Evolutionary conservation across 805 yeast genomes (phyloP).

Genomic region (Saccharomycopsis sp.): DNA sequence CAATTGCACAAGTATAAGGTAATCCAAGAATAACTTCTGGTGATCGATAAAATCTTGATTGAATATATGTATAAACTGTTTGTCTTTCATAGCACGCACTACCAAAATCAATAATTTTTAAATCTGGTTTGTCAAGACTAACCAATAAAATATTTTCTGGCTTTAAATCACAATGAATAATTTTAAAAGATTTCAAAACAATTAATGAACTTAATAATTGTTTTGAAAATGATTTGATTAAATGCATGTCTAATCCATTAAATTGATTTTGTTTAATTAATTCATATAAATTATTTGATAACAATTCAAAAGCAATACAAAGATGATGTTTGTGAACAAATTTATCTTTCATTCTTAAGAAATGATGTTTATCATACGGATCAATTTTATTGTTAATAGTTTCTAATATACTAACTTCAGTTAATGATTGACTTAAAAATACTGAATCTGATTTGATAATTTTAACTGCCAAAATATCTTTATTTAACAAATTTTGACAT

Average conservation of each 20-base stretch:
- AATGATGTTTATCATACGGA: constrained; percentile 61
- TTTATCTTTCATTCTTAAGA: constrained; percentile 72
- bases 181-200: constrained; percentile 68
- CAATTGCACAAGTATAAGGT: constrained; percentile 87
- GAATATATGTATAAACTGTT: constrained; percentile 83
- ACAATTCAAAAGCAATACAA: constrained; percentile 83
- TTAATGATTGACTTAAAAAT: constrained; percentile 79
- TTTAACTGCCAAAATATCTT: constrained; percentile 87
- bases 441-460: constrained; percentile 90
- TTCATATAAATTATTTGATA: constrained; percentile 84
- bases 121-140: constrained; percentile 70
- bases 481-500: constrained; percentile 47
- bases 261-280: constrained; percentile 87
- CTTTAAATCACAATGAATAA: constrained; percentile 93
- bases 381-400: constrained; percentile 63
- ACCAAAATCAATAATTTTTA: constrained; percentile 94
- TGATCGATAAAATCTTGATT: constrained; percentile 84
- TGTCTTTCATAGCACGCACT: constrained; percentile 89
- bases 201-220: constrained; percentile 77
- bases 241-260: constrained; percentile 73
- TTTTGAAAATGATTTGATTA: constrained; percentile 66
- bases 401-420: constrained; percentile 83
- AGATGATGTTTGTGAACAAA: constrained; percentile 89
- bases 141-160: constrained; percentile 88
- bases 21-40: constrained; percentile 91